These are phyloP conservation scores for Tardiomyces depauwii DNA, from an alignment of 1,139 yeast genomes.

Conservation along the genomic window DNA sequence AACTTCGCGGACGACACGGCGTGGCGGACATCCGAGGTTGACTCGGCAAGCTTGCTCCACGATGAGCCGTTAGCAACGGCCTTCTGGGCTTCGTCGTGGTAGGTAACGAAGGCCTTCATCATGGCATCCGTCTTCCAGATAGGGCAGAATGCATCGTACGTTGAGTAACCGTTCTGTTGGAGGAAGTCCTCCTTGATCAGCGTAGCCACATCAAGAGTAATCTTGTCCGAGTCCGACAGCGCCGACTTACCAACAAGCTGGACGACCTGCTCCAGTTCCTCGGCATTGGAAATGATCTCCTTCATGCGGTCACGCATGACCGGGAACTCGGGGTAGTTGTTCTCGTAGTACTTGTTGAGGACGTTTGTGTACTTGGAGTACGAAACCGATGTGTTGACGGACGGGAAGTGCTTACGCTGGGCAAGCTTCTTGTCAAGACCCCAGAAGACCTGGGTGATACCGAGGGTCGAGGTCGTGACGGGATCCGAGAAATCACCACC, in stretches of 20 bases:
- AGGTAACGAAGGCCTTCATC: slow-evolving; percentile 90
- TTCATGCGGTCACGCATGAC: slow-evolving; percentile 77
- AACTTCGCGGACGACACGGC: slow-evolving; percentile 90
- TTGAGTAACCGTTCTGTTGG: slow-evolving; percentile 97
- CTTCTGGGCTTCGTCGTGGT: slow-evolving; percentile 95
- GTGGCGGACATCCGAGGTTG: slow-evolving; percentile 85
- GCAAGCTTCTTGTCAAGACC: slow-evolving; percentile 98
- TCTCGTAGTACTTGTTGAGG: slow-evolving; percentile 74
- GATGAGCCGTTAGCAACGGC: slow-evolving; percentile 89
- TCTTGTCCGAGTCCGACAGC: slow-evolving; percentile 89
- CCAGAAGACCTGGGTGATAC: slow-evolving; percentile 99
- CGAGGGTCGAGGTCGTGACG: slow-evolving; percentile 93
- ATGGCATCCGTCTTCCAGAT: slow-evolving; percentile 97
- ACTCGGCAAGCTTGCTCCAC: slow-evolving; percentile 86
- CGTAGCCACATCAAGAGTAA: slow-evolving; percentile 84
- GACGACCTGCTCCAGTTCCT: slow-evolving; percentile 97
- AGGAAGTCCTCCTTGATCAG: slow-evolving; percentile 94
- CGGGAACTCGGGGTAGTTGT: slow-evolving; percentile 86
- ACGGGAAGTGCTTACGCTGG: slow-evolving; percentile 99
- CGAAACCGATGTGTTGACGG: slow-evolving; percentile 89
- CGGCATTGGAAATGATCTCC: slow-evolving; percentile 93
- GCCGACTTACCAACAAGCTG: slow-evolving; percentile 99
- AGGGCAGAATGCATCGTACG: slow-evolving; percentile 98
- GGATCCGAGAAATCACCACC: slow-evolving; percentile 99
- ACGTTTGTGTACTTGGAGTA: slow-evolving; percentile 92